Evolutionary conservation across 2,329 filamentous ascomycete species (phyloP).

Genomic region (Capronia epimyces): DNA sequence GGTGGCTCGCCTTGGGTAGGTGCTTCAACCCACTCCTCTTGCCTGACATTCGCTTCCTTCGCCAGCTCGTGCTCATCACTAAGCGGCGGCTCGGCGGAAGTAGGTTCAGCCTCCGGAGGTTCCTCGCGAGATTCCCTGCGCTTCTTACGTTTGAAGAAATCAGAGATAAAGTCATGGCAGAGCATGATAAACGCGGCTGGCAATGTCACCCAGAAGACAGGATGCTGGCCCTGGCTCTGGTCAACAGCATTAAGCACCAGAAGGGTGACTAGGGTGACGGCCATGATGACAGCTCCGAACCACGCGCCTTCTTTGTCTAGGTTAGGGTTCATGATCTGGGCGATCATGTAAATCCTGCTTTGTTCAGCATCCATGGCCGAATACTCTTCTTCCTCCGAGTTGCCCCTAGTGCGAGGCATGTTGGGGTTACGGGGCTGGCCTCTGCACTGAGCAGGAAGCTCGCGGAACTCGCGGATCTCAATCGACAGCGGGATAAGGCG

Average conservation of each 20-base stretch:
- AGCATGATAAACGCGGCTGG: slow-evolving; percentile 65
- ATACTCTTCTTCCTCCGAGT: slow-evolving; percentile 46
- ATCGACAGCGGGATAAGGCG: slow-evolving; percentile 61
- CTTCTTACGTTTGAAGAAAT: slow-evolving; percentile 54
- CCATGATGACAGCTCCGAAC: slow-evolving; percentile 63
- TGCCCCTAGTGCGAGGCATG: slow-evolving; percentile 58
- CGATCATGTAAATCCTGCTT: slow-evolving; percentile 55
- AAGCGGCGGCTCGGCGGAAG: slow-evolving; percentile 38
- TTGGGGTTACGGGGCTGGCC: slow-evolving; percentile 64
- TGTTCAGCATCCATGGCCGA: slow-evolving; percentile 44
- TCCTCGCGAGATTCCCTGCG: slow-evolving; percentile 39
- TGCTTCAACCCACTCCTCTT: slow-evolving; percentile 3
- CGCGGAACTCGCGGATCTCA: slow-evolving; percentile 61
- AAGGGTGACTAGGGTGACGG: slow-evolving; percentile 59
- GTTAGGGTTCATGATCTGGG: slow-evolving; percentile 71
- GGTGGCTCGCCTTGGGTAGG: background rate
- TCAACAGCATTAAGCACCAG: slow-evolving; percentile 61
- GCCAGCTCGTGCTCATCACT: slow-evolving; percentile 32
- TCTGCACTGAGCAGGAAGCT: no score
- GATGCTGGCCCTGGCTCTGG: slow-evolving; percentile 46
- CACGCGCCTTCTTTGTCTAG: slow-evolving; percentile 61
- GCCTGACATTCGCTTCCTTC: slow-evolving; percentile 4
- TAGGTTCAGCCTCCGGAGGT: slow-evolving; percentile 45
- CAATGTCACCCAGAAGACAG: slow-evolving; percentile 64
- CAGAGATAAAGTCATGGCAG: slow-evolving; percentile 59